A percentile compares a stretch with the other conserved stretches of the same genome.
Evolutionary conservation across 2,329 filamentous ascomycete species (phyloP).

Genomic region (Trichothecium roseum): DNA sequence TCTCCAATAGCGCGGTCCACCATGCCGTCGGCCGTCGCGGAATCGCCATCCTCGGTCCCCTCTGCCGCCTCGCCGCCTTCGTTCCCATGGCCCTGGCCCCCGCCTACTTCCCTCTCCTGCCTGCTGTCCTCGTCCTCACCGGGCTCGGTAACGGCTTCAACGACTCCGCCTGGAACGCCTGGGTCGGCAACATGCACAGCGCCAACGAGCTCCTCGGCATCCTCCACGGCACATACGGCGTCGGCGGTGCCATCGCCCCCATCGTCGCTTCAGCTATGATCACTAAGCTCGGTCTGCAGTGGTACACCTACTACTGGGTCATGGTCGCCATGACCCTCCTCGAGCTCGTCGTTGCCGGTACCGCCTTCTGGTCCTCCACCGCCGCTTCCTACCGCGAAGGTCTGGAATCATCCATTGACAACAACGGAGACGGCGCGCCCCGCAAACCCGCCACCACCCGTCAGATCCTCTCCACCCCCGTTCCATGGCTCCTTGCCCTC

Average conservation of each 20-base stretch:
- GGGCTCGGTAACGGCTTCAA: conserved; percentile 60
- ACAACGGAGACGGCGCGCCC: conserved; percentile 14
- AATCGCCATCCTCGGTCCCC: conserved; percentile 54
- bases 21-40: conserved; percentile 58
- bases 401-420: conserved; percentile 1
- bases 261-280: conserved; percentile 66
- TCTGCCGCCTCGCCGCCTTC: conserved; percentile 55
- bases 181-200: conserved; percentile 60
- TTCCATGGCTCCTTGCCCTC: conserved; percentile 62
- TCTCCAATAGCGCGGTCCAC: conserved; percentile 56
- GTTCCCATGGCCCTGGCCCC: conserved; percentile 56
- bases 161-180: conserved; percentile 49
- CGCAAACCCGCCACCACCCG: conserved; percentile 34
- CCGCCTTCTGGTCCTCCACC: conserved; percentile 54
- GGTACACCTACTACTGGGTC: conserved; percentile 70
- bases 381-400: conserved; percentile 40
- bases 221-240: conserved; percentile 60
- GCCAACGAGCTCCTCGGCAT: conserved; percentile 66
- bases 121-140: conserved; percentile 36
- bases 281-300: conserved; percentile 47
- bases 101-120: conserved; percentile 15
- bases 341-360: conserved; percentile 40
- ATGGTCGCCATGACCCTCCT: conserved; percentile 51
- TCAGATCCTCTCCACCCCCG: conserved; percentile 33
- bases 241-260: conserved; percentile 60